phyloP scores from a whole-genome alignment of 2,329 filamentous ascomycete species.

The Xylariaceae sp. region DNA sequence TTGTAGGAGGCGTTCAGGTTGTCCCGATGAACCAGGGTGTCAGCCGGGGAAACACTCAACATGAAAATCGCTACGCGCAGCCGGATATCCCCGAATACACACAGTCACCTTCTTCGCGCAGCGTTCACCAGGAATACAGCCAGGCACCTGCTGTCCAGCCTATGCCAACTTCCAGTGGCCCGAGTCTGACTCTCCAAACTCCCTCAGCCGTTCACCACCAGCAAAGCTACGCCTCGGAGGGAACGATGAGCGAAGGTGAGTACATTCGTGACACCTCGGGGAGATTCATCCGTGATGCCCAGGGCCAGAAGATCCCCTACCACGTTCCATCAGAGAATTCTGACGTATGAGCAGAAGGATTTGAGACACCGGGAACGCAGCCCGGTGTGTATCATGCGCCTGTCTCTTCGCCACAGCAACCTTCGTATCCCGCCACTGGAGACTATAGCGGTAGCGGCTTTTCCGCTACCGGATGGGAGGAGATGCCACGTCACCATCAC shows the following conservation, averaged over 20 bases:
- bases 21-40: slow-evolving; percentile 82
- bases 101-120: slow-evolving; percentile 28
- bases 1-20: slow-evolving; percentile 90
- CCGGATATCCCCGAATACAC: slow-evolving; percentile 33
- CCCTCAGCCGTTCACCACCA: slow-evolving; percentile 41
- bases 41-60: slow-evolving; percentile 48
- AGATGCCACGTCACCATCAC: slow-evolving; percentile 73
- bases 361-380: slow-evolving; percentile 50
- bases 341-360: slow-evolving; percentile 54
- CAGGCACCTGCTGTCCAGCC: slow-evolving; percentile 43
- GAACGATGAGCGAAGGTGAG: slow-evolving; percentile 65
- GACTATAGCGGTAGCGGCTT: slow-evolving; percentile 67
- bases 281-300: slow-evolving; percentile 57
- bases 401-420: slow-evolving; percentile 26
- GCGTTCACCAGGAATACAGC: slow-evolving; percentile 37
- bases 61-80: slow-evolving; percentile 37
- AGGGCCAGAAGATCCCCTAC: slow-evolving; percentile 56
- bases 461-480: slow-evolving; percentile 67
- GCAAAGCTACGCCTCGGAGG: slow-evolving; percentile 55
- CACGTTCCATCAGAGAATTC: slow-evolving; percentile 47
- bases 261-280: slow-evolving; percentile 62
- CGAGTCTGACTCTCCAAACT: slow-evolving; percentile 40
- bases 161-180: slow-evolving; percentile 37
- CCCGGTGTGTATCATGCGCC: slow-evolving; percentile 33
- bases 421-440: slow-evolving; percentile 39